Evolutionary conservation across 306 rosid species (phyloP), one percentile per base, ranked within the genome.

Genomic region (Trifolium subterraneum): DNA sequence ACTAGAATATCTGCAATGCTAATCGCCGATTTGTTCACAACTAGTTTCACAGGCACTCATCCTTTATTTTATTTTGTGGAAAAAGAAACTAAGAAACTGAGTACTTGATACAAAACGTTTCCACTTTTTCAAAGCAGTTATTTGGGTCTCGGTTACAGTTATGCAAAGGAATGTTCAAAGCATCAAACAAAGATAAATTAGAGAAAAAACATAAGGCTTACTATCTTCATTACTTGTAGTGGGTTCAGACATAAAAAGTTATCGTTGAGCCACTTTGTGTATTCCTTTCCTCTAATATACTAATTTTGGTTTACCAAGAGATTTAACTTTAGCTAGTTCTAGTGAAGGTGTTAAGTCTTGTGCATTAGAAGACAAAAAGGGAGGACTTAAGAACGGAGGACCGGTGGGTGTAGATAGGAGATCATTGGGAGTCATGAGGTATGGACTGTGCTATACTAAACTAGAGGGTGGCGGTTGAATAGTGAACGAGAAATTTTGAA

Each of bases 81-180:
- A 35, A 62, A 9, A 35, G 3, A 35, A 62, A 33, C n/a, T 33
- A 62, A 35, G 68, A 9, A 27, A 35, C 16, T 62, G 68, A 45
- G 68, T 33, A 33, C 44, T 62, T n/a, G 14, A 35, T 33, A 18
- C 44, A 62, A 62, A n/a, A 8, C 15, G 1, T 33, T 51, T 10
- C 12, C 31, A 8, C 31, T 10, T 54, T 54, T 20, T 54, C 29
- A 54, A 19, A 19, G 29, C 14, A 54, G 22, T 54, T 4, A 54
- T 54, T 20, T 22, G 61, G 29, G 61, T 9, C 61, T 10, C 31
- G 4, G 31, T 5, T 12, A 51, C 59, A 51, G 35, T 61, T 4
- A 61, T 14, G 36, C 36, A 58, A 58, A 25, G 16, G 64, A 58
- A 16, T 33, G 68, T 35, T 29, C 16, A 33, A 59, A 62, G 68